These are phyloP conservation scores for Maudiozyma serrabonitensis DNA, from an alignment of 805 yeast genomes.

Conservation along the genomic window DNA sequence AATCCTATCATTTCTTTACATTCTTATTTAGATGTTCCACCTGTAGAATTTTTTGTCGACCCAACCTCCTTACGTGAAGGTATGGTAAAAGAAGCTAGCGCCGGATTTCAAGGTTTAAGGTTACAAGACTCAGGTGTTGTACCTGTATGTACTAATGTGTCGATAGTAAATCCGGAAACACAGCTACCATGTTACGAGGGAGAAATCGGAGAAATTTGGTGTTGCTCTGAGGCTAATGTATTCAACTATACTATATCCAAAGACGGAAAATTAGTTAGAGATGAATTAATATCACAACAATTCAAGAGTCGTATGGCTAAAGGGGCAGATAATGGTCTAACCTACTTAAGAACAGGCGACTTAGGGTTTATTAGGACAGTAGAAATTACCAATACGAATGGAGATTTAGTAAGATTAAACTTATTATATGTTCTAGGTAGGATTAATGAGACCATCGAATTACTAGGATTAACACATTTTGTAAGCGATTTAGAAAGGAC, in stretches of 20 bases:
- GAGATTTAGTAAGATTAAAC: constrained; percentile 43
- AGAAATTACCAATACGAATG: constrained; percentile 33
- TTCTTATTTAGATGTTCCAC: constrained; percentile 81
- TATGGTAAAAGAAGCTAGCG: constrained; percentile 43
- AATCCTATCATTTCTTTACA: constrained; percentile 73
- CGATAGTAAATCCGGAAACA: constrained; percentile 93
- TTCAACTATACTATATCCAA: constrained; percentile 40
- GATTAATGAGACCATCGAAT: constrained; percentile 81
- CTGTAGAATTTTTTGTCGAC: constrained; percentile 79
- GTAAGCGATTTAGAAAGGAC: constrained; percentile 73
- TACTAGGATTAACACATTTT: constrained; percentile 84
- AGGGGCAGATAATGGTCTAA: constrained; percentile 54
- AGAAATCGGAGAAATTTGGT: constrained; percentile 97
- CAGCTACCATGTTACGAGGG: constrained; percentile 68
- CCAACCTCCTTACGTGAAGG: constrained; percentile 89
- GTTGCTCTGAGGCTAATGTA: constrained; percentile 77
- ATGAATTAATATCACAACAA: constrained; percentile 43
- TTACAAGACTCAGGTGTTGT: constrained; percentile 94
- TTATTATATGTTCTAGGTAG: constrained; percentile 78
- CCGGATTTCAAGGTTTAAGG: constrained; percentile 33
- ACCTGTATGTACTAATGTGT: constrained; percentile 86
- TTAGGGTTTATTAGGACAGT: constrained; percentile 84
- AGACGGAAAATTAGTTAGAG: constrained; percentile 35
- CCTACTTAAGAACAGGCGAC: constrained; percentile 85
- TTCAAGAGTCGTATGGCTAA: constrained; percentile 49